Evolutionary conservation across 441 rosid genomes (phyloP), one percentile per base, ranked within the genome.

Genomic region (Populus tomentosa): DNA sequence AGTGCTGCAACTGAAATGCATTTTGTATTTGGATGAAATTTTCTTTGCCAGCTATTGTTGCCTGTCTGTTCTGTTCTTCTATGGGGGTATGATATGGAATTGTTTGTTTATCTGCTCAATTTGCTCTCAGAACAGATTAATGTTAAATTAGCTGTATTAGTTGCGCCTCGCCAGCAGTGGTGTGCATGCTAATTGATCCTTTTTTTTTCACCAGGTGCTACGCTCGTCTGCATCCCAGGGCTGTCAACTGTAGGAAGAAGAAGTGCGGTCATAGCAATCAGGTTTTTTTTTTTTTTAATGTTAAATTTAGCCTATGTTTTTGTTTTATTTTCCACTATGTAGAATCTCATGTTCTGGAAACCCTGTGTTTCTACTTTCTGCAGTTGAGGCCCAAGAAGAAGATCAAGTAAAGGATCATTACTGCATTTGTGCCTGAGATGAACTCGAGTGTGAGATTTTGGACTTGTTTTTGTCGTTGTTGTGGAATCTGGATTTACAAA

Each of bases 331-430:
- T 10, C 8, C 62, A 40, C 59, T 28, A 84, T 86, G 11, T 2
- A 2, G 21, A 3, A 20, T 42, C 9, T 18, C 21, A 32, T 59
- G 13, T 65, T 30, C 53, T 11, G 10, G n/a, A 0, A 74, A 23
- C 3, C 13, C 38, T 7, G 0, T 8, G 9, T 18, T 67, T 59
- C 62, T 53, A 8, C 24, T 63, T 13, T 4, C 1, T 85, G 87
- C 93, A 91, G 95, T 67, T 89, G 87, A 87, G 93, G 93, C 88
- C 92, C 21, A 91, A 91, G 90, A 89, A 91, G 93, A 92, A 93
- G 94, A 89, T 88, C 89, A 92, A 92, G 94, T 92, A 84, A 78
- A 85, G 6, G 59, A 50, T 16, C n/a, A 50, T 1, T 1, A 1
- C 7, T 50, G 7, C 20, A 5, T 16, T 50, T 0, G 8, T 50